Conservation (phyloP, 768 basidiomycete genomes). For the Fomitopsis serialis region DNA sequence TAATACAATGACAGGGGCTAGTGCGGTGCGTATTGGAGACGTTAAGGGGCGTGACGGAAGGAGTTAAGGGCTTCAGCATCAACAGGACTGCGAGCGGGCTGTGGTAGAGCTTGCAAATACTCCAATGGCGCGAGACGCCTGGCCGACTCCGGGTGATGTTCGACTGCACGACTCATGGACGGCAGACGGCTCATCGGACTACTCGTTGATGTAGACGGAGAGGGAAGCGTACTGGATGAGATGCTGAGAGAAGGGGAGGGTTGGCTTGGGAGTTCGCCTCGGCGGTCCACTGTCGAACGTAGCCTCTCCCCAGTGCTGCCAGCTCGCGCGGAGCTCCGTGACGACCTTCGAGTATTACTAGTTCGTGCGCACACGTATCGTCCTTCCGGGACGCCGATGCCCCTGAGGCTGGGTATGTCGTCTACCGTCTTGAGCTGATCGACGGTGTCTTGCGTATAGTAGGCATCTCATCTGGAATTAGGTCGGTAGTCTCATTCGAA, state of each 20-base stretch:
- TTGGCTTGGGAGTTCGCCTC: no score
- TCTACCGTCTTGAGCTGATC: conserved; percentile 54
- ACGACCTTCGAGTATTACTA: conserved; percentile 17
- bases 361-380: conserved; percentile 61
- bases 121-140: conserved; percentile 21
- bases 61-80: conserved; percentile 19
- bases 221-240: no score
- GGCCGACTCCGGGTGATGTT: background rate
- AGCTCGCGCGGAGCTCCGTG: background rate
- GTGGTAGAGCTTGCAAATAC: conserved; percentile 22
- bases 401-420: conserved; percentile 48
- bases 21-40: no score
- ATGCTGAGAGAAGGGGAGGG: no score
- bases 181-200: no score
- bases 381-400: conserved; percentile 50
- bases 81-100: conserved; percentile 17
- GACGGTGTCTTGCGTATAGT: conserved; percentile 63
- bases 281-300: no score
- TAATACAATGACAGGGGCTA: no score
- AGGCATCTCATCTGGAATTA: conserved; percentile 49
- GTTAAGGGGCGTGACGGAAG: no score
- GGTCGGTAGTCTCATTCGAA: no score
- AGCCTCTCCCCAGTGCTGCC: background rate
- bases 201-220: no score
- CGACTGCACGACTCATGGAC: background rate